These are phyloP conservation scores for Solanum aculeatissimum DNA, from an alignment of 305 asterid genomes.

Conservation along the genomic window DNA sequence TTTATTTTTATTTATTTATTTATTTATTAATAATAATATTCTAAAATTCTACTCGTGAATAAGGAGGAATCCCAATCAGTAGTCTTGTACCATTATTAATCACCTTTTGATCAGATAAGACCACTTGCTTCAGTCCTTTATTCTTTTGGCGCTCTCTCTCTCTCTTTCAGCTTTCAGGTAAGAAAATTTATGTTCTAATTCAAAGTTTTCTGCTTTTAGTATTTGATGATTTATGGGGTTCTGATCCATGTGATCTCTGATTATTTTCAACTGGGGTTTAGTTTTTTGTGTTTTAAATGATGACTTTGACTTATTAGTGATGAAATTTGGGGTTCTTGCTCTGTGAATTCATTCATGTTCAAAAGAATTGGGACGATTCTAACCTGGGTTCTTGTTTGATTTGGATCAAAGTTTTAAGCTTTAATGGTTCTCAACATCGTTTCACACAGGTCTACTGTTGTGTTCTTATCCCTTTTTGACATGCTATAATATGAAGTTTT, in stretches of 20 bases:
- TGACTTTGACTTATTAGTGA: slow-evolving; percentile 12
- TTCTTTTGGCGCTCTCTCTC: slow-evolving; percentile 8
- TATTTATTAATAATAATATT: neutral
- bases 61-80: slow-evolving; percentile 14
- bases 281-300: slow-evolving; percentile 8
- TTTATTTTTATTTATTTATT: neutral
- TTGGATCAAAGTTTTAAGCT: slow-evolving; percentile 12
- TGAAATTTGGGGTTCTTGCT: neutral
- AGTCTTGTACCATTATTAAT: slow-evolving; percentile 8
- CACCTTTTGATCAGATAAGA: slow-evolving; percentile 30
- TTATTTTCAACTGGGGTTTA: slow-evolving; percentile 23
- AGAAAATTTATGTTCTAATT: neutral
- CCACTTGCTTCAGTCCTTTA: slow-evolving; percentile 17
- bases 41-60: neutral
- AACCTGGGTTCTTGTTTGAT: neutral
- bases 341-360: neutral
- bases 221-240: neutral
- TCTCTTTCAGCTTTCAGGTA: slow-evolving; percentile 24
- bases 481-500: neutral
- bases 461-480: neutral
- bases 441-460: neutral
- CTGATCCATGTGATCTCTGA: slow-evolving; percentile 10
- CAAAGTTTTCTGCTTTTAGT: neutral
- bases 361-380: neutral
- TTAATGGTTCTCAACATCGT: slow-evolving; percentile 17